A percentile compares a stretch with the other conserved stretches of the same genome.
Conservation (phyloP, 2,329 filamentous ascomycete species). For the Colletotrichum sp. region DNA sequence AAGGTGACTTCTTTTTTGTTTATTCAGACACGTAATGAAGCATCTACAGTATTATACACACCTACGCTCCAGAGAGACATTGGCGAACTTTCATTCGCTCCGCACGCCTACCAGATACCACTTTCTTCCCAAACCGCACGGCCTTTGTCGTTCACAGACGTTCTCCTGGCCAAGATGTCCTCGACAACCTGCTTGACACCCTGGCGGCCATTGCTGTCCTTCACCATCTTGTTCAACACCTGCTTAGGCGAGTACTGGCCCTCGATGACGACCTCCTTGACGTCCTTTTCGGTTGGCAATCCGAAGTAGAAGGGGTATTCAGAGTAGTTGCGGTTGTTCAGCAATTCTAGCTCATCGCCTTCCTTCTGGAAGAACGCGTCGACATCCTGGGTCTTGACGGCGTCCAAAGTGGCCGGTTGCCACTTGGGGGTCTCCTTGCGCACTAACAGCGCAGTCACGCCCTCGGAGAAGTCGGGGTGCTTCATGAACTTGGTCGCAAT, state of each 20-base stretch:
- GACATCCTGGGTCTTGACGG: conserved; percentile 59
- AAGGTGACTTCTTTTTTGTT: neutral
- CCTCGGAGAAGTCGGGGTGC: conserved; percentile 89
- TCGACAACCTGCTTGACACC: conserved; percentile 71
- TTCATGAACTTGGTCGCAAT: conserved; percentile 90
- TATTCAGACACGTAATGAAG: conserved; percentile 15
- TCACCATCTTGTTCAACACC: conserved; percentile 68
- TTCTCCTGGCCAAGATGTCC: conserved; percentile 72
- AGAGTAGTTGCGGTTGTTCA: conserved; percentile 67
- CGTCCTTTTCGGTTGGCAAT: conserved; percentile 74
- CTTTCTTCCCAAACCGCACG: conserved; percentile 42
- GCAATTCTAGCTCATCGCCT: conserved; percentile 58
- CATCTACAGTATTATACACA: conserved; percentile 21
- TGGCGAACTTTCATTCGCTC: neutral
- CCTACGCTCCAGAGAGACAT: neutral
- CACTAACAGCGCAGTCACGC: conserved; percentile 82
- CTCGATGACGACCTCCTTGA: conserved; percentile 49
- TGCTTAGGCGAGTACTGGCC: conserved; percentile 53
- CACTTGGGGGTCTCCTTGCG: conserved; percentile 75
- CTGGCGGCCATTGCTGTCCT: conserved; percentile 65
- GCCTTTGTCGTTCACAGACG: conserved; percentile 49
- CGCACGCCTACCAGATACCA: neutral
- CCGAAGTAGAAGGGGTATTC: conserved; percentile 77
- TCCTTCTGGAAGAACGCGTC: conserved; percentile 71
- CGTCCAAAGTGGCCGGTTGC: conserved; percentile 76